phyloP scores from a whole-genome alignment of 2,329 filamentous ascomycete genomes.

The Alternaria gaisen region DNA sequence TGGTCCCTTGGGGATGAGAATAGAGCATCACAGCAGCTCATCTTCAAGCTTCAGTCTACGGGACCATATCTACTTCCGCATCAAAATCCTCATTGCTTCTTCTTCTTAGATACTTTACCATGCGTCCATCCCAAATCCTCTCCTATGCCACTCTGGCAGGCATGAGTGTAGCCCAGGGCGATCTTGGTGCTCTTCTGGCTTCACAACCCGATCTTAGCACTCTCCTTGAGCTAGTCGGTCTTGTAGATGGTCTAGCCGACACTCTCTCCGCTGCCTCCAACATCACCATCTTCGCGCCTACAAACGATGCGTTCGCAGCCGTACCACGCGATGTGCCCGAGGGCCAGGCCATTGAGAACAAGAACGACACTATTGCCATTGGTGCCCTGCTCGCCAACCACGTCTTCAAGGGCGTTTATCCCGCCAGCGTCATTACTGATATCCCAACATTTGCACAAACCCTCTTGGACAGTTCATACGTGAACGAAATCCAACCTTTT shows the following conservation, averaged over 20 bases:
- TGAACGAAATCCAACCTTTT: conserved; percentile 52
- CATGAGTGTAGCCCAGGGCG: conserved; percentile 36
- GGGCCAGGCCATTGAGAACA: conserved; percentile 42
- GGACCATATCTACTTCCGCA: background rate
- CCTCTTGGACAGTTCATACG: conserved; percentile 58
- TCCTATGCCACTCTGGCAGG: conserved; percentile 29
- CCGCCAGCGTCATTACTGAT: conserved; percentile 45
- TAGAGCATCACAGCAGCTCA: background rate
- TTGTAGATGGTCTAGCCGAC: conserved; percentile 50
- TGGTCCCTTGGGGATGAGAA: background rate
- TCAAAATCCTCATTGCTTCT: background rate
- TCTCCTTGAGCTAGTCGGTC: conserved; percentile 48
- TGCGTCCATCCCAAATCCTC: conserved; percentile 30
- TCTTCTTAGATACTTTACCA: conserved; percentile 10
- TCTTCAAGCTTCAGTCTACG: background rate
- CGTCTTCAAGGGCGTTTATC: conserved; percentile 62
- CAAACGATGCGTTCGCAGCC: conserved; percentile 59
- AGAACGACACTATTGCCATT: conserved; percentile 46
- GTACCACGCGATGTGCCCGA: conserved; percentile 37
- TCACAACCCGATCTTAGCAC: conserved; percentile 45
- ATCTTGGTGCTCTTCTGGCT: conserved; percentile 44
- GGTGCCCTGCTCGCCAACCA: conserved; percentile 65
- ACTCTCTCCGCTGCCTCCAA: conserved; percentile 55
- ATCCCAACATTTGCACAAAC: conserved; percentile 57
- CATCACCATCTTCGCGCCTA: conserved; percentile 66